Conservation (phyloP, 2,329 filamentous ascomycete genomes). For the Geosmithia flava region DNA sequence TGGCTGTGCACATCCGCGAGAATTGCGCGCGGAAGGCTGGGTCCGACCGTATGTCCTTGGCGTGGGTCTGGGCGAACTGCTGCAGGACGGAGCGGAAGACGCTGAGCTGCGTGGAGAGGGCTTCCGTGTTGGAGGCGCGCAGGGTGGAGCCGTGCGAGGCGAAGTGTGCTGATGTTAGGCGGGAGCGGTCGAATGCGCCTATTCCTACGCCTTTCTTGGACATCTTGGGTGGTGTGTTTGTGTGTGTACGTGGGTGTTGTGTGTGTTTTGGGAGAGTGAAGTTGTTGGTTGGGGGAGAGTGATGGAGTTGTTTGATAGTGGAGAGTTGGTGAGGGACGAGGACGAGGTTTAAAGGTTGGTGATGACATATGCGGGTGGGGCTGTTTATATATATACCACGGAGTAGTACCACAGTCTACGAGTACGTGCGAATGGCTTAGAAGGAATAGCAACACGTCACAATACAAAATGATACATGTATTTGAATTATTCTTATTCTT, state of each 20-base stretch:
- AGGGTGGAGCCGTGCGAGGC: slow-evolving; percentile 79
- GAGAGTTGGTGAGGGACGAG: no score
- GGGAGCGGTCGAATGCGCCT: slow-evolving; percentile 76
- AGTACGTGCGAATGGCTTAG: no score
- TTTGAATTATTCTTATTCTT: no score
- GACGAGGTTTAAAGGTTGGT: no score
- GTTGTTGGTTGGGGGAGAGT: no score
- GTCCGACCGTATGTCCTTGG: slow-evolving; percentile 90
- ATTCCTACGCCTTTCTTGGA: slow-evolving; percentile 79
- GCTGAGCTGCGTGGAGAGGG: slow-evolving; percentile 82
- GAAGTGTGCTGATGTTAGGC: slow-evolving; percentile 78
- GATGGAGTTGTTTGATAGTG: not conserved
- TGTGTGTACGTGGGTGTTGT: not conserved
- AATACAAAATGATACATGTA: no score
- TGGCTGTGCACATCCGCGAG: slow-evolving; percentile 94
- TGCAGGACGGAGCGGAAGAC: slow-evolving; percentile 94
- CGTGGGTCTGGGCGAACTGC: slow-evolving; percentile 90
- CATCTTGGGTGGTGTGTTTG: slow-evolving; percentile 24
- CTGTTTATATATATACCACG: no score
- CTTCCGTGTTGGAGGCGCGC: slow-evolving; percentile 72
- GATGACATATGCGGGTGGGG: no score
- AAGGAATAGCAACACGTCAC: no score
- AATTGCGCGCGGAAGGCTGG: slow-evolving; percentile 94
- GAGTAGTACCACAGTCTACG: no score
- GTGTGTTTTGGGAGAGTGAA: not conserved